Percentiles rank a stretch among this genome's conserved stretches.
Evolutionary conservation across 2,329 filamentous ascomycete genomes (phyloP).

Genomic region (Colletotrichum paranaense): DNA sequence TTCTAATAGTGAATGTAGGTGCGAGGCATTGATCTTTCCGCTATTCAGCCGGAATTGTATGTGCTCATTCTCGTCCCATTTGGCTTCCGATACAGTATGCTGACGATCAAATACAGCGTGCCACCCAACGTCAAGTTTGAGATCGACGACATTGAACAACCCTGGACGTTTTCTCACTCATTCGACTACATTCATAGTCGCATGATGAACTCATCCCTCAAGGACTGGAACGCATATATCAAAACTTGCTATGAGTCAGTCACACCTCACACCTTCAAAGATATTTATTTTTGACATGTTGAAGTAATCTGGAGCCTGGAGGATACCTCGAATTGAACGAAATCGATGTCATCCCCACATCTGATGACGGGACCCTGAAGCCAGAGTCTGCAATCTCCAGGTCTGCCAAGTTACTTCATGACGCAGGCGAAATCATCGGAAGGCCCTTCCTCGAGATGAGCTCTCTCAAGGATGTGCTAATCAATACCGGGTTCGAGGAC

Average conservation of each 20-base stretch:
- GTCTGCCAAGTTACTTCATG: slow-evolving; percentile 44
- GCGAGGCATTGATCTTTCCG: slow-evolving; percentile 49
- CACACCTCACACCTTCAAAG: no score
- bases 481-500: slow-evolving; percentile 64
- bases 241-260: slow-evolving; percentile 45
- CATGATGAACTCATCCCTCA: neutral
- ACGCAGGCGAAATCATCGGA: slow-evolving; percentile 43
- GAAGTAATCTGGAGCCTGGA: slow-evolving; percentile 49
- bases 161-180: slow-evolving; percentile 44
- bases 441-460: slow-evolving; percentile 42
- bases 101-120: slow-evolving; percentile 35
- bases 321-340: slow-evolving; percentile 44
- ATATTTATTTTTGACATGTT: no score
- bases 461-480: slow-evolving; percentile 50
- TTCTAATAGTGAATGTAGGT: slow-evolving; percentile 35
- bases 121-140: slow-evolving; percentile 58
- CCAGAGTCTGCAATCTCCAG: slow-evolving; percentile 41
- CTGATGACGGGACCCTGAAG: slow-evolving; percentile 53
- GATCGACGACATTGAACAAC: slow-evolving; percentile 48
- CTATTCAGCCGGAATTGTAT: slow-evolving; percentile 50
- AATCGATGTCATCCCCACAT: slow-evolving; percentile 48
- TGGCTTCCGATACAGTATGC: no score
- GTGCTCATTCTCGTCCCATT: neutral
- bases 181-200: slow-evolving; percentile 23
- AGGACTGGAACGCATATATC: neutral